phyloP scores from a whole-genome alignment of 805 yeast genomes.

The Yamadazyma endophytica region DNA sequence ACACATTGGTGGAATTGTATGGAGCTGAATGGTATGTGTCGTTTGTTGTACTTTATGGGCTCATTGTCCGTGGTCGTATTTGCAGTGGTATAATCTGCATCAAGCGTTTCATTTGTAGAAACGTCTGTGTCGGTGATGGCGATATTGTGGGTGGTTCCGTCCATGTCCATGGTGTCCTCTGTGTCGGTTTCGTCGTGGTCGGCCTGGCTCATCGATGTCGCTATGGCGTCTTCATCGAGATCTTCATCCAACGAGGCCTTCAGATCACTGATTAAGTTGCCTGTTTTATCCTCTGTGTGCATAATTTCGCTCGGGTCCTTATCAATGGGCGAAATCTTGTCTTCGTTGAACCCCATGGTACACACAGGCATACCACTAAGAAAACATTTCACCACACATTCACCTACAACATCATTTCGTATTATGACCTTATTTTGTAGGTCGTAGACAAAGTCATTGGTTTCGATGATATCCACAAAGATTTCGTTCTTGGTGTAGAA shows the following conservation, averaged over 20 bases:
- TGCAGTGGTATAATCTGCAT: conserved; percentile 1
- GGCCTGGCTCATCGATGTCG: conserved; percentile 1
- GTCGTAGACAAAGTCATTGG: conserved; percentile 33
- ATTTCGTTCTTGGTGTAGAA: conserved; percentile 42
- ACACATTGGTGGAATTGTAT: conserved; percentile 63
- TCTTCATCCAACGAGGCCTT: conserved; percentile 7
- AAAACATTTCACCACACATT: conserved; percentile 32
- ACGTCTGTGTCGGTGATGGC: too few relatives aligned
- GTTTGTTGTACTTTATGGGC: conserved; percentile 3
- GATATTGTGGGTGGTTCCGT: too few relatives aligned
- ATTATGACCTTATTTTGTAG: conserved; percentile 22
- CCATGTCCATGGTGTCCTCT: not conserved
- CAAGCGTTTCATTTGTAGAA: not conserved
- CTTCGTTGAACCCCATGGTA: conserved; percentile 38
- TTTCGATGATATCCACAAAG: conserved; percentile 38
- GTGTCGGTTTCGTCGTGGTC: not conserved
- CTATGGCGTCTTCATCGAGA: conserved; percentile 9
- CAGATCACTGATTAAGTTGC: too few relatives aligned
- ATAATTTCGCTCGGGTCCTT: conserved; percentile 8
- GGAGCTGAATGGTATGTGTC: conserved; percentile 29
- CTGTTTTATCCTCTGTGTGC: too few relatives aligned
- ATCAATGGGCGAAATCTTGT: conserved; percentile 24
- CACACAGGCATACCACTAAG: conserved; percentile 44
- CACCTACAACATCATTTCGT: conserved; percentile 31
- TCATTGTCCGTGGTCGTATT: too few relatives aligned